Evolutionary conservation across 2,329 filamentous ascomycete genomes (phyloP), one percentile per base, ranked within the genome.

Genomic region (Aspergillus chevalieri): DNA sequence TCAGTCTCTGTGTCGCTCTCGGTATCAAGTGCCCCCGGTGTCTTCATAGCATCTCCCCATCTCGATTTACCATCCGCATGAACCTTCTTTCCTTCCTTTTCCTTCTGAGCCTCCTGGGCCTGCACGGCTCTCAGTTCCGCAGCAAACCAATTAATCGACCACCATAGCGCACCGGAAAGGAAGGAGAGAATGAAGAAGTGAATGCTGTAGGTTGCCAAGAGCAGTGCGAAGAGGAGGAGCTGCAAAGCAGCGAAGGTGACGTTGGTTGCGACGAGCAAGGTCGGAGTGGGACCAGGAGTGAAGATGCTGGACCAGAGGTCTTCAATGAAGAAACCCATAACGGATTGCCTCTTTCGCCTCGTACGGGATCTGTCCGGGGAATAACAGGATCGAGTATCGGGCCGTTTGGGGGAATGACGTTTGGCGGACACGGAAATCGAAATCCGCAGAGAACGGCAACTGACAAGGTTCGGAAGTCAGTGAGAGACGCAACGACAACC

Each of bases 141-240:
- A 48, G 89, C 90, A 65, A 98, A 97, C 93, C 93, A 98, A 79
- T 97, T 97, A 73, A 97, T 91, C 50, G 87, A 83, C 75, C 82
- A 90, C 93, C 93, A 98, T 33, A 97, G 78, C 4, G 87, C 87
- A 28, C 75, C 91, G 55, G 83, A 89, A 8, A 98, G 76, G 51
- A 84, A 63, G 10, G 89, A 95, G 5, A 98, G 80, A 50, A 92
- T 78, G 55, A 89, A 68, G 64, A 96, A 95, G 77, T 97, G 93
- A 56, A 95, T 80, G 73, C 87, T 95, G 71, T 86, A 83, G 6
- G 92, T 98, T 49, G 83, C 85, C 58, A 89, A 52, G 47, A 97
- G 80, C 54, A 98, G 85, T 47, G 73, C 69, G 56, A 89, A 71
- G 58, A 97, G 84, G 39, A 95, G 78, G 54, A 86, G 52, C 70